Evolutionary conservation across 331 rosid species (phyloP).

Genomic region (Spiraea crenata): DNA sequence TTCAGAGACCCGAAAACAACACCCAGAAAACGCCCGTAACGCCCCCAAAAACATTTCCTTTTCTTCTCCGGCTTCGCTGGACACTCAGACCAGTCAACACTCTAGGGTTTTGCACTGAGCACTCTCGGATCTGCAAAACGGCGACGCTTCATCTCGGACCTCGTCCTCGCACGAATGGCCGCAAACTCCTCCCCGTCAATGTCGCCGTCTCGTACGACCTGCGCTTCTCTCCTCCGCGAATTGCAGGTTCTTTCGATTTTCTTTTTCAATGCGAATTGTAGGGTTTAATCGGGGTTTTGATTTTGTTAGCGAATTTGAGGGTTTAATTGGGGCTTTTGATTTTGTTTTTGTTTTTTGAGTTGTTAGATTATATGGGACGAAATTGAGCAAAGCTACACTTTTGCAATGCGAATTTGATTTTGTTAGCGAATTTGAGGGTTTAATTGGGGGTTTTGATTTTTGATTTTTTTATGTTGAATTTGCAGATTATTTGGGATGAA

Average conservation of each 20-base stretch:
- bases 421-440: neutral
- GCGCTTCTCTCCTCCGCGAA: conserved; percentile 88
- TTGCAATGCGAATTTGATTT: neutral
- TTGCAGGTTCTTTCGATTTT: conserved; percentile 63
- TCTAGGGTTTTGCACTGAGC: conserved; percentile 13
- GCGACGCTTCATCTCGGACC: neutral
- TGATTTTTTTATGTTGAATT: neutral
- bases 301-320: too few species aligned
- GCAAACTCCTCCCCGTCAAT: conserved; percentile 36
- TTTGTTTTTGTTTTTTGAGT: neutral
- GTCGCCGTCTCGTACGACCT: conserved; percentile 84
- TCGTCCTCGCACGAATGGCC: conserved; percentile 27
- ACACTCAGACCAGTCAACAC: neutral
- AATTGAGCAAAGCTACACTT: conserved; percentile 55
- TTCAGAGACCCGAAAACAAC: neutral
- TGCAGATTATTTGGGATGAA: conserved; percentile 85
- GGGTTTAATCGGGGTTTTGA: too few species aligned
- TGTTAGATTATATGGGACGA: conserved; percentile 80
- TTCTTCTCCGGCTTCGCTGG: conserved; percentile 1
- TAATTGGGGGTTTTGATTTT: neutral
- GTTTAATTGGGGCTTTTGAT: neutral
- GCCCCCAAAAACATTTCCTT: conserved; percentile 12
- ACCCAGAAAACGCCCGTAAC: conserved; percentile 12
- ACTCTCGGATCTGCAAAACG: neutral
- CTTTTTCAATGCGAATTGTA: neutral